Percentiles rank a stretch among this genome's conserved stretches.
These are phyloP conservation scores for Achaetomium macrosporum DNA, from an alignment of 2,329 filamentous ascomycete genomes.

Conservation along the genomic window DNA sequence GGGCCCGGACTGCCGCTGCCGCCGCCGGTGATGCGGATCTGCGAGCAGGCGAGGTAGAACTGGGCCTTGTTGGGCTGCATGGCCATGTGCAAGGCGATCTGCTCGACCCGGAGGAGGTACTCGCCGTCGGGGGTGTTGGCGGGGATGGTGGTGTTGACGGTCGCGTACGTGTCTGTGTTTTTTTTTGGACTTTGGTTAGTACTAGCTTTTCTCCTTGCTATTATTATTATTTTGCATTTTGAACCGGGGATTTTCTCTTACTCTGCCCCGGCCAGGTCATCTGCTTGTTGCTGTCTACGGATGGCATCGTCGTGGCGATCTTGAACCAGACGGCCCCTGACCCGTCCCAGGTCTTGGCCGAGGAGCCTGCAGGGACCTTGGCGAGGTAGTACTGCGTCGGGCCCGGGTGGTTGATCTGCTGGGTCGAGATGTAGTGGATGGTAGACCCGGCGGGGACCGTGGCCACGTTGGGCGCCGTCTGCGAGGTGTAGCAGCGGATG, in stretches of 20 bases:
- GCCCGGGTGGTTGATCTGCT: constrained; percentile 35
- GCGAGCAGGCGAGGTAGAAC: constrained; percentile 36
- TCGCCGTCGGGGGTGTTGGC: constrained; percentile 31
- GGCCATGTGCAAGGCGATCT: constrained; percentile 36
- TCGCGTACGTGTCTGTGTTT: constrained; percentile 28
- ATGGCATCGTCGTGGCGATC: constrained; percentile 36
- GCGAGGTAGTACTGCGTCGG: constrained; percentile 38
- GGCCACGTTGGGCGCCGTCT: constrained; percentile 27
- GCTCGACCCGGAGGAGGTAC: constrained; percentile 37
- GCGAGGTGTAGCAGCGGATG: constrained; percentile 33
- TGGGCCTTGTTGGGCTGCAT: constrained; percentile 32
- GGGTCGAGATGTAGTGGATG: constrained; percentile 32
- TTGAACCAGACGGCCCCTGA: constrained; percentile 36
- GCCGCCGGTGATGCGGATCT: constrained; percentile 34
- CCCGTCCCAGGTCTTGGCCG: constrained; percentile 33
- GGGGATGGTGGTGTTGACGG: constrained; percentile 33
- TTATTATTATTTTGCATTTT: neutral
- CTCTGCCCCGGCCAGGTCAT: constrained; percentile 37
- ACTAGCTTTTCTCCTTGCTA: neutral
- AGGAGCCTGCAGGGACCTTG: constrained; percentile 31
- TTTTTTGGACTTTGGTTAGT: neutral
- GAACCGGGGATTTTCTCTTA: constrained; percentile 17
- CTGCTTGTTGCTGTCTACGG: constrained; percentile 41
- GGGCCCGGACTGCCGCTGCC: constrained; percentile 31
- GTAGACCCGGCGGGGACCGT: constrained; percentile 30